Percentiles rank a stretch among this genome's conserved stretches.
Evolutionary conservation across 2,329 filamentous ascomycete species (phyloP).

Genomic region (Gaeumannomyces sp.): DNA sequence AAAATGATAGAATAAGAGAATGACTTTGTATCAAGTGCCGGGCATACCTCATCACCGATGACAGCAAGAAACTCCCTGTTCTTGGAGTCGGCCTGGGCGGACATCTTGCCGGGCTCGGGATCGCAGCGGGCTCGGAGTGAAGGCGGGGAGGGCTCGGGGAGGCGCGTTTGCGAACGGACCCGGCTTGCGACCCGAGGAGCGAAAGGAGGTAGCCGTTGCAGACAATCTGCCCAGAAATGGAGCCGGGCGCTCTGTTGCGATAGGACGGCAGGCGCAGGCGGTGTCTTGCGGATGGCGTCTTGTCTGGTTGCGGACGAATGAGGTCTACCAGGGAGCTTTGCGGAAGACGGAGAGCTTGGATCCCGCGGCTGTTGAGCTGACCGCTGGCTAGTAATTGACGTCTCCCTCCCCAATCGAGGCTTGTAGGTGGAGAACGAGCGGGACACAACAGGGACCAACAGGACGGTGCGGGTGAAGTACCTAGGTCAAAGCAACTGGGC

Average conservation of each 20-base stretch:
- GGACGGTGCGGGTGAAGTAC: no score
- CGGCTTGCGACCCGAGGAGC: not conserved
- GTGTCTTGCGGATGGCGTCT: not conserved
- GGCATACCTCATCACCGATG: conserved; percentile 84
- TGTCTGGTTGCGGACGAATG: not conserved
- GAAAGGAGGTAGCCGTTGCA: not conserved
- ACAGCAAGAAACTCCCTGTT: conserved; percentile 95
- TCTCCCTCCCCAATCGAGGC: not conserved
- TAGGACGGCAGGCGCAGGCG: not conserved
- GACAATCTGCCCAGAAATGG: not conserved
- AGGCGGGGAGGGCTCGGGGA: not conserved
- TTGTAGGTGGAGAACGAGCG: not conserved
- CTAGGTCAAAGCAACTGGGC: no score
- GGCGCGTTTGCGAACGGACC: not conserved
- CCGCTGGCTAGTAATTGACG: not conserved
- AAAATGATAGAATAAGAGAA: no score
- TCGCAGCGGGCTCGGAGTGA: not conserved
- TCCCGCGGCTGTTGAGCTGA: not conserved
- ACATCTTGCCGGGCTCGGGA: not conserved
- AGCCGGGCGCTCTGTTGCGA: not conserved
- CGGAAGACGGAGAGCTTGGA: not conserved
- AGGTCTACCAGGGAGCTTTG: not conserved
- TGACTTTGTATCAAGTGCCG: not conserved
- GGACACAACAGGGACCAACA: no score
- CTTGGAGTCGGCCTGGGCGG: conserved; percentile 54